Evolutionary conservation across 1,139 yeast genomes (phyloP), one percentile per base, ranked within the genome.

Genomic region (Geotrichum europaeum): DNA sequence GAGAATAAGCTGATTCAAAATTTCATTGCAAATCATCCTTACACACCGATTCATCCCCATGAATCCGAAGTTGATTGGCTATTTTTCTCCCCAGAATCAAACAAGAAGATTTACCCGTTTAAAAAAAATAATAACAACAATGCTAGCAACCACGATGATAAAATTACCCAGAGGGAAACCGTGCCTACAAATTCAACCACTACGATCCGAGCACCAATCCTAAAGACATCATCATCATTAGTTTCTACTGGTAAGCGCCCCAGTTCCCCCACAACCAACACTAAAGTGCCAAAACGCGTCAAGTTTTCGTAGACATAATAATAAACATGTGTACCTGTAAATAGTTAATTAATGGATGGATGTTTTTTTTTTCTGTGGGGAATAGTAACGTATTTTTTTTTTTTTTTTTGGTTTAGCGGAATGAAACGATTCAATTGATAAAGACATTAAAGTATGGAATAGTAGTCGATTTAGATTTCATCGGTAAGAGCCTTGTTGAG

Each of bases 401-500:
- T 24, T 24, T 13, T 4, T 15, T 47, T 47, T 22, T 3, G 18
- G 22, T 40, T 40, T 40, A 40, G 47, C 47, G 47, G 10, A 40
- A 40, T 15, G 47, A n/a, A 40, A 40, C 18, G 18, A 40, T 40
- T 40, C 47, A 40, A 40, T 40, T 40, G 47, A 40, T 40, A 53
- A 53, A 53, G 32, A 32, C 56, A 53, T 53, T 53, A 32, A 30
- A 53, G 24, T 20, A 53, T 49, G 36, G 49, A 36, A 49, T 34
- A 51, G 25, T 30, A n/a, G 50, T 51, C 34, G 51, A 53, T 49
- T 61, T 61, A 61, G 56, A 59, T 52, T 56, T 61, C 63, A 54
- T 91, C 97, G 71, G 83, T 81, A 76, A 94, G 85, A 71, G 89
- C 84, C 78, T 88, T 85, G 87, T 95, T 94, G 79, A 92, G 86